Conservation (phyloP, 108 stramenopile species). For the Hondaea fermentalgiana region DNA sequence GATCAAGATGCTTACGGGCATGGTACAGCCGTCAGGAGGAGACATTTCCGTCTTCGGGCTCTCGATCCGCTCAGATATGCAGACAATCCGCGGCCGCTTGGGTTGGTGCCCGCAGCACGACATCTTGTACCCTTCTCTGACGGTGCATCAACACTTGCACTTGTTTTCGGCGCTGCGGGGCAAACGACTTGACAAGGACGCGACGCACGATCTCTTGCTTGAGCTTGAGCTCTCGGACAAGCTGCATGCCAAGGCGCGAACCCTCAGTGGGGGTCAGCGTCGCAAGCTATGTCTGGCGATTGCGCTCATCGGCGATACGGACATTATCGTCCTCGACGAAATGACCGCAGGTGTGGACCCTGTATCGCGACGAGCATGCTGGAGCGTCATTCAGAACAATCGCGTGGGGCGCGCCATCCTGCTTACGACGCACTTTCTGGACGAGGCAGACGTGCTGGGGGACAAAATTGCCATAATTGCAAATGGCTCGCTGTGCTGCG, state of each 20-base stretch:
- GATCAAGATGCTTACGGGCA: slow-evolving; percentile 21
- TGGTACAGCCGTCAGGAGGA: slow-evolving; percentile 1
- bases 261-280: slow-evolving; percentile 77
- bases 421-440: slow-evolving; percentile 61
- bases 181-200: not conserved
- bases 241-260: slow-evolving; percentile 19
- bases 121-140: slow-evolving; percentile 16
- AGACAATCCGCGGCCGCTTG: not conserved
- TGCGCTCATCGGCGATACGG: slow-evolving; percentile 68
- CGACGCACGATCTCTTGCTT: not conserved
- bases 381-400: slow-evolving; percentile 69
- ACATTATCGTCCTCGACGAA: slow-evolving; percentile 72
- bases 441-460: slow-evolving; percentile 58
- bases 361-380: slow-evolving; percentile 58
- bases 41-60: not conserved
- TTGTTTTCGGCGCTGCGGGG: slow-evolving; percentile 14
- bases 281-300: slow-evolving; percentile 77
- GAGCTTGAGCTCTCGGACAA: slow-evolving; percentile 56
- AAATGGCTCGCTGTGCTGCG: slow-evolving; percentile 45
- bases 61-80: slow-evolving; percentile 12
- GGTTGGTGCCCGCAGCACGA: slow-evolving; percentile 23
- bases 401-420: slow-evolving; percentile 54
- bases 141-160: slow-evolving; percentile 15
- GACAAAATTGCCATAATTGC: slow-evolving; percentile 63
- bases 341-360: slow-evolving; percentile 59